Evolutionary conservation across 2,329 filamentous ascomycete genomes (phyloP).

Genomic region (Achaetomium macrosporum): DNA sequence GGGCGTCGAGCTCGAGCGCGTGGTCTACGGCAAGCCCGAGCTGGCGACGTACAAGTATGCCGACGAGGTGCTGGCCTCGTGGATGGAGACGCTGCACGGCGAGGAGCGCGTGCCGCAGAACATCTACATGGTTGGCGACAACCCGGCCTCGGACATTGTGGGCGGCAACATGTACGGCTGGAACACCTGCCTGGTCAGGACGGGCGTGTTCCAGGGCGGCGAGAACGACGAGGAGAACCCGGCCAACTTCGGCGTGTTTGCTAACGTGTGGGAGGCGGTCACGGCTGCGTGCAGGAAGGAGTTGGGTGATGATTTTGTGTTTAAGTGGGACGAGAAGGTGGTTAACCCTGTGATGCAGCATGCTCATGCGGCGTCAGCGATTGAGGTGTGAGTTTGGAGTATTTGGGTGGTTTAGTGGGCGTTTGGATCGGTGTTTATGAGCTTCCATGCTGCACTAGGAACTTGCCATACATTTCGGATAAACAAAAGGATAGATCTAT

Average conservation of each 20-base stretch:
- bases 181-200: slow-evolving; percentile 74
- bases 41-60: slow-evolving; percentile 73
- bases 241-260: slow-evolving; percentile 70
- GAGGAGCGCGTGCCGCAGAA: slow-evolving; percentile 63
- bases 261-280: slow-evolving; percentile 66
- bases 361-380: slow-evolving; percentile 15
- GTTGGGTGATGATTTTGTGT: slow-evolving; percentile 67
- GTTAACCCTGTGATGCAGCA: slow-evolving; percentile 51
- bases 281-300: slow-evolving; percentile 62
- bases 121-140: slow-evolving; percentile 73
- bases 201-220: slow-evolving; percentile 71
- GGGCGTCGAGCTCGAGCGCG: slow-evolving; percentile 65
- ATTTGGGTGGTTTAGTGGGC: too few species aligned
- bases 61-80: slow-evolving; percentile 64
- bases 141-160: slow-evolving; percentile 67
- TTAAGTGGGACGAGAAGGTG: slow-evolving; percentile 60
- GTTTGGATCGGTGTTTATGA: background rate
- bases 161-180: slow-evolving; percentile 77
- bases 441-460: background rate
- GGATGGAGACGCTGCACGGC: slow-evolving; percentile 72
- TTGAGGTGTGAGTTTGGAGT: slow-evolving; percentile 11
- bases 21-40: slow-evolving; percentile 71
- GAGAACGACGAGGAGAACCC: slow-evolving; percentile 73
- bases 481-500: slow-evolving; percentile 1
- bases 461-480: too few species aligned